These are phyloP conservation scores for Penicillium malachiteum DNA, from an alignment of 495 filamentous ascomycete species.

Conservation along the genomic window DNA sequence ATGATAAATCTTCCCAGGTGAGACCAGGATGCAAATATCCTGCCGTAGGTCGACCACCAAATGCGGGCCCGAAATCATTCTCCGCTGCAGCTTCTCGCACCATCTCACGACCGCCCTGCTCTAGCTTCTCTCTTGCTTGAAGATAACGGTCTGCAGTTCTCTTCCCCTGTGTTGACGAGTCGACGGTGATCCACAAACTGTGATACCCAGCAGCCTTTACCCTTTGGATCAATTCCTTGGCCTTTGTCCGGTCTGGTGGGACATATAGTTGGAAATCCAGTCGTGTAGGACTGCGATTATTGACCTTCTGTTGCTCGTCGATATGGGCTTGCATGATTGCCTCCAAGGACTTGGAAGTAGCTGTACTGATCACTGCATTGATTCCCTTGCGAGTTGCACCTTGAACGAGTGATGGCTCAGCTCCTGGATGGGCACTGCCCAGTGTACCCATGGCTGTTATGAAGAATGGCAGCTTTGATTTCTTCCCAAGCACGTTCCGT, in stretches of 20 bases:
- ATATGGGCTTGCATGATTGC: constrained; percentile 22
- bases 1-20: constrained; percentile 19
- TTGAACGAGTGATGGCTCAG: constrained; percentile 17
- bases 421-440: constrained; percentile 15
- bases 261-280: constrained; percentile 21
- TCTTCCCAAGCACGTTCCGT: constrained; percentile 11
- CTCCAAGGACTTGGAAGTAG: constrained; percentile 18
- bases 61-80: constrained; percentile 17
- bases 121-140: constrained; percentile 17
- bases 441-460: constrained; percentile 21
- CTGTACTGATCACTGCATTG: constrained; percentile 19
- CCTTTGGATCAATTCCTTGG: constrained; percentile 16
- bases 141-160: constrained; percentile 23
- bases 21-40: constrained; percentile 18
- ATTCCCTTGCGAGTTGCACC: constrained; percentile 18
- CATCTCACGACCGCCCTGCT: constrained; percentile 3
- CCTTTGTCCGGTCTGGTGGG: constrained; percentile 14
- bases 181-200: constrained; percentile 22
- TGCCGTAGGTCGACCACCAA: constrained; percentile 18
- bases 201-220: constrained; percentile 21
- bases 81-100: constrained; percentile 7
- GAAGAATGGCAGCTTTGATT: constrained; percentile 18
- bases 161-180: constrained; percentile 20
- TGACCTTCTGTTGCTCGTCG: constrained; percentile 11
- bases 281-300: constrained; percentile 13